Percentiles rank a stretch among this genome's conserved stretches.
Evolutionary conservation across 2,329 filamentous ascomycete genomes (phyloP).

Genomic region (Karstenula rhodostoma): DNA sequence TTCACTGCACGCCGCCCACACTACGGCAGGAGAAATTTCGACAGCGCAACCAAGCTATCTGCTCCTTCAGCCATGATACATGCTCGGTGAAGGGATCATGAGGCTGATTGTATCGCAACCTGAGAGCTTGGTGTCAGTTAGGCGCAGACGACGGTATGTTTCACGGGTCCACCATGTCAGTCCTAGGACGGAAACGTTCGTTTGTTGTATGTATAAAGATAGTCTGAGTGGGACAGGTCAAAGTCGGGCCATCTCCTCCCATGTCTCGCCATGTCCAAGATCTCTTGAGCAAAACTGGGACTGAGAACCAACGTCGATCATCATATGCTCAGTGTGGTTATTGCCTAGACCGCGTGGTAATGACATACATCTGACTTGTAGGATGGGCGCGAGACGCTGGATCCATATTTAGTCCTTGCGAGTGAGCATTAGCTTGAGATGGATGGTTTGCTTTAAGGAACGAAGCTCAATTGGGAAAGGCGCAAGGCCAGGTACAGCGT

Average conservation of each 20-base stretch:
- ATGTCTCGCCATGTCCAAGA: not conserved
- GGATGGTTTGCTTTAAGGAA: not conserved
- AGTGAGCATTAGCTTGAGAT: not conserved
- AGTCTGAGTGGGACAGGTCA: not conserved
- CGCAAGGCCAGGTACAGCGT: not conserved
- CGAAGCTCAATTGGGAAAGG: not conserved
- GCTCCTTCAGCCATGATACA: conserved; percentile 1
- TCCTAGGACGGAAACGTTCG: not conserved
- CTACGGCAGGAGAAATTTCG: conserved; percentile 7
- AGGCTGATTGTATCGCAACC: not conserved
- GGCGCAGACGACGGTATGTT: not conserved
- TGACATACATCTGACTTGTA: too few species aligned
- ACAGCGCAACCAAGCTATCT: not conserved
- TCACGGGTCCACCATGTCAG: not conserved
- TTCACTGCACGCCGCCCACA: conserved; percentile 19
- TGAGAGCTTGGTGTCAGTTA: not conserved
- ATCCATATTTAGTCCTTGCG: not conserved
- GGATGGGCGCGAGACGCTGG: not conserved
- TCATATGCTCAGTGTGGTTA: not conserved
- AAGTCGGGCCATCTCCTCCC: not conserved
- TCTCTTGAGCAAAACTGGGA: not conserved
- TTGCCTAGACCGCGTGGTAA: not conserved
- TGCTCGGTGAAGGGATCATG: not conserved
- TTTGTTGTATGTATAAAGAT: not conserved
- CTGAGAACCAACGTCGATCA: not conserved